Evolutionary conservation across 202 grass and related monocot genomes (phyloP).

Genomic region (Panicum virgatum): DNA sequence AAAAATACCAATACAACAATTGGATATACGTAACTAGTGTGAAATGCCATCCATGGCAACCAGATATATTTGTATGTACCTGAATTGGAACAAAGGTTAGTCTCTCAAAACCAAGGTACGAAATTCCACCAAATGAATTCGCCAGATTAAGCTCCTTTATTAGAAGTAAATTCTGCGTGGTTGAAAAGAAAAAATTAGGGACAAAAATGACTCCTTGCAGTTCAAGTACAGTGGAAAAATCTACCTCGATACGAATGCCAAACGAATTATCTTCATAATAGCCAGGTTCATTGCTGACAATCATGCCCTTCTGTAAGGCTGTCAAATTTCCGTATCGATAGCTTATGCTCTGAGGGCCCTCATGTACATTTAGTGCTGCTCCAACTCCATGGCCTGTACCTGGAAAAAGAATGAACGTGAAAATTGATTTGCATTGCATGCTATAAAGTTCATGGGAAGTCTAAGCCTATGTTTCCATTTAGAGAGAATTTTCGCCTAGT

Average conservation of each 20-base stretch:
- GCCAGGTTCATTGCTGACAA: conserved; percentile 97
- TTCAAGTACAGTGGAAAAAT: conserved; percentile 8
- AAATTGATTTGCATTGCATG: conserved; percentile 27
- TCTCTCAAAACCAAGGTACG: conserved; percentile 92
- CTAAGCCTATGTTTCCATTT: neutral
- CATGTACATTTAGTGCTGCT: conserved; percentile 94
- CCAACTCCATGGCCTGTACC: conserved; percentile 98
- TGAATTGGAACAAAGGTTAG: conserved; percentile 95
- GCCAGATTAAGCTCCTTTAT: conserved; percentile 74
- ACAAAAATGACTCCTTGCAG: conserved; percentile 19
- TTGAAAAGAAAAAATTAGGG: conserved; percentile 26
- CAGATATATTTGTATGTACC: conserved; percentile 49
- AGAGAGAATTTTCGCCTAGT: neutral
- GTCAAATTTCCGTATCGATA: conserved; percentile 89
- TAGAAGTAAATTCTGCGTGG: conserved; percentile 84
- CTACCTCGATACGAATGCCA: conserved; percentile 96
- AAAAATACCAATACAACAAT: neutral
- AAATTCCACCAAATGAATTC: conserved; percentile 84
- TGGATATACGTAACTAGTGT: neutral
- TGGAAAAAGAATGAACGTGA: conserved; percentile 49
- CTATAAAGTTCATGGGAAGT: conserved; percentile 1
- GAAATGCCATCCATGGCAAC: conserved; percentile 17
- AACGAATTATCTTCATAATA: conserved; percentile 95
- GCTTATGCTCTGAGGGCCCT: conserved; percentile 96
- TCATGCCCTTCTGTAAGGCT: conserved; percentile 89